Percentiles rank a stretch among this genome's conserved stretches.
These are phyloP conservation scores for Calonectria henricotiae DNA, from an alignment of 2,329 filamentous ascomycete species.

Conservation along the genomic window DNA sequence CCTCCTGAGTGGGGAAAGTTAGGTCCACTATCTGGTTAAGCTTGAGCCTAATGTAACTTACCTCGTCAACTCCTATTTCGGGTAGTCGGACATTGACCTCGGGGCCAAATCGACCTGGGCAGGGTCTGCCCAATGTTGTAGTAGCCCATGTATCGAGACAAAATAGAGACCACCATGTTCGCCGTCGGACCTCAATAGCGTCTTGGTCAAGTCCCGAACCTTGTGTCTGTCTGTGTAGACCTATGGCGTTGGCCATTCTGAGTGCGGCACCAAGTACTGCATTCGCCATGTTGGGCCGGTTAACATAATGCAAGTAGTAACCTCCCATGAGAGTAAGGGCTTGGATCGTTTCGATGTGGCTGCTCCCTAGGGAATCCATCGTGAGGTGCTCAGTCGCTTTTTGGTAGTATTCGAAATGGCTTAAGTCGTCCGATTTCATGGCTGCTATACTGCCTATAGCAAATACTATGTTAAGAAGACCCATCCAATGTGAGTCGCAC, in stretches of 20 bases:
- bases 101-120: constrained; percentile 77
- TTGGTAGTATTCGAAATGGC: constrained; percentile 80
- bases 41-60: constrained; percentile 29
- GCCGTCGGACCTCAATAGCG: constrained; percentile 70
- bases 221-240: constrained; percentile 75
- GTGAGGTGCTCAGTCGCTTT: constrained; percentile 78
- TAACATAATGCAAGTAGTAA: constrained; percentile 85
- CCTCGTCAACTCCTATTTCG: constrained; percentile 66
- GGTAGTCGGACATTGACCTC: constrained; percentile 79
- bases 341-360: constrained; percentile 77
- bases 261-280: constrained; percentile 81
- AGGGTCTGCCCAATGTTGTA: constrained; percentile 80
- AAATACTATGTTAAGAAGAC: constrained; percentile 83
- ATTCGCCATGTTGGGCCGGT: constrained; percentile 82
- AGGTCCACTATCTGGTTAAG: neutral
- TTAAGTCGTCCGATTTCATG: constrained; percentile 76
- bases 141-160: constrained; percentile 83
- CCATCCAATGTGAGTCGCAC: constrained; percentile 78
- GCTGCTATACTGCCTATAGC: constrained; percentile 82
- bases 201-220: constrained; percentile 30
- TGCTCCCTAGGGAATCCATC: constrained; percentile 76
- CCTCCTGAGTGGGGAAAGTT: constrained; percentile 45
- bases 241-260: constrained; percentile 81
- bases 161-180: constrained; percentile 84
- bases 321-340: constrained; percentile 80